phyloP scores from a whole-genome alignment of 2,329 filamentous ascomycete genomes.

The Coniochaeta ligniaria region DNA sequence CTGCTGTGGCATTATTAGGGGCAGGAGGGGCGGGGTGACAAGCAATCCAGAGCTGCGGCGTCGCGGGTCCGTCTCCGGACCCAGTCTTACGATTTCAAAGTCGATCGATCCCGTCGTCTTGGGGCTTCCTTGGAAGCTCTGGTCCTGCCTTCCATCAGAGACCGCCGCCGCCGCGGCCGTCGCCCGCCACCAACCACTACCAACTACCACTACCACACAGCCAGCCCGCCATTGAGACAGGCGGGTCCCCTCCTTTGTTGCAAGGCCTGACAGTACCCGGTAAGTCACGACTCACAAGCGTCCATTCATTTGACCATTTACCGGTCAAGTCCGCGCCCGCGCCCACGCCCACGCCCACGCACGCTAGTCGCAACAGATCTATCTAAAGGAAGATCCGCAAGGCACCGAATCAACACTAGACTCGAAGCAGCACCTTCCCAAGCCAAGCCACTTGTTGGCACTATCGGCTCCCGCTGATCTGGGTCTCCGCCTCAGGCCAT shows the following conservation, averaged over 20 bases:
- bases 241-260: background rate
- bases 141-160: background rate
- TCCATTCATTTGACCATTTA: background rate
- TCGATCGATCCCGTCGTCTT: background rate
- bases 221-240: background rate
- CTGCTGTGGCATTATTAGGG: too few relatives aligned
- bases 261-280: background rate
- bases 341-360: too few relatives aligned
- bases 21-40: background rate
- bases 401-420: background rate
- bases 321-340: background rate
- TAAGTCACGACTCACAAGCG: background rate
- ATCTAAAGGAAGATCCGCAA: background rate
- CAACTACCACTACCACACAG: background rate
- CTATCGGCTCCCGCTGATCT: conserved; percentile 1
- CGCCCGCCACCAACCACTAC: too few relatives aligned
- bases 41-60: background rate
- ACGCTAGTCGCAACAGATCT: background rate
- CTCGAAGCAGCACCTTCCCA: background rate
- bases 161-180: background rate
- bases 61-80: background rate
- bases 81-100: background rate
- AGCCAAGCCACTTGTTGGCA: background rate
- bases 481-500: background rate
- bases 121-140: background rate